Percentiles rank a stretch among this genome's conserved stretches.
Evolutionary conservation across 441 rosid species (phyloP).

Genomic region (Geranium incanum): DNA sequence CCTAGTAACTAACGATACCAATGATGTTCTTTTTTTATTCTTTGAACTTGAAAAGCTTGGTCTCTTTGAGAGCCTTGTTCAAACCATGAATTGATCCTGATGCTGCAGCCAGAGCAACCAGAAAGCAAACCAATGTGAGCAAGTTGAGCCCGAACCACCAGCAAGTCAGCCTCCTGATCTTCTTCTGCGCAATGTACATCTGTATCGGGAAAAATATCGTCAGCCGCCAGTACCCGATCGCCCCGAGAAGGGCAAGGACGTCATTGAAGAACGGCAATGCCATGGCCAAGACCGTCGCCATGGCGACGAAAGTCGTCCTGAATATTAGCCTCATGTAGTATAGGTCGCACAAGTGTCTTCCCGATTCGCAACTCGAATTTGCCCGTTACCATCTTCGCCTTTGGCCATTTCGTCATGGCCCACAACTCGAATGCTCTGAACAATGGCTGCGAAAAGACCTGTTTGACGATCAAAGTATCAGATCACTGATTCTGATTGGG

Average conservation of each 20-base stretch:
- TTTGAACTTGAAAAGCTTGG: background rate
- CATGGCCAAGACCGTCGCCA: slow-evolving; percentile 28
- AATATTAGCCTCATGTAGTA: slow-evolving; percentile 27
- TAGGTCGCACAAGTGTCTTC: slow-evolving; percentile 4
- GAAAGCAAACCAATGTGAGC: slow-evolving; percentile 23
- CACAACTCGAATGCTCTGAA: slow-evolving; percentile 25
- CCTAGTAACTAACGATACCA: background rate
- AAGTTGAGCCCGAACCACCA: slow-evolving; percentile 26
- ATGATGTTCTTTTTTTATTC: background rate
- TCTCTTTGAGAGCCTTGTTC: slow-evolving; percentile 11
- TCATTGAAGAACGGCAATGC: slow-evolving; percentile 37
- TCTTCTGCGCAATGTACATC: slow-evolving; percentile 30
- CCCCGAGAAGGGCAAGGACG: slow-evolving; percentile 32
- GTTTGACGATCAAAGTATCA: background rate
- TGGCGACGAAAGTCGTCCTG: slow-evolving; percentile 27
- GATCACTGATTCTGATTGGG: background rate
- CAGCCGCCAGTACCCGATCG: slow-evolving; percentile 33
- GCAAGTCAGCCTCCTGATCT: slow-evolving; percentile 21
- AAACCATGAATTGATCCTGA: slow-evolving; percentile 28
- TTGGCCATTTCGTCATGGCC: slow-evolving; percentile 26
- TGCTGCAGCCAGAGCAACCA: slow-evolving; percentile 24
- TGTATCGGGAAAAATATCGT: slow-evolving; percentile 31
- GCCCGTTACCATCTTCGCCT: slow-evolving; percentile 18
- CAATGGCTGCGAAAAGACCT: slow-evolving; percentile 31
- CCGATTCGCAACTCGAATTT: slow-evolving; percentile 17